Evolutionary conservation across 208 protist genomes (phyloP).

Genomic region (Plasmodiophora brassicae): DNA sequence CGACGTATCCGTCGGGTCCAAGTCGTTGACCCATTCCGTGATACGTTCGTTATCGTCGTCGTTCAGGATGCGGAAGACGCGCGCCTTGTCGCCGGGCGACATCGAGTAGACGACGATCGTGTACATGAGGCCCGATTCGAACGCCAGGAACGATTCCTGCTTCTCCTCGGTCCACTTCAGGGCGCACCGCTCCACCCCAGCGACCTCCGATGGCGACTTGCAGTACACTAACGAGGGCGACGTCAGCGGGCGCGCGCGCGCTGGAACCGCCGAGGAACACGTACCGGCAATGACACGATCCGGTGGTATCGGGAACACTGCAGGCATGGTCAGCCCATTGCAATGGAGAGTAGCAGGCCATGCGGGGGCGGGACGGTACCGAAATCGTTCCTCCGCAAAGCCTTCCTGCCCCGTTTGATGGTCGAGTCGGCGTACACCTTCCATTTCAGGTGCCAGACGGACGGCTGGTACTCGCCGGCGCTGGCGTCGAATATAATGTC

Average conservation of each 20-base stretch:
- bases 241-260: no score
- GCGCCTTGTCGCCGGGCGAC: neutral
- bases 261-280: no score
- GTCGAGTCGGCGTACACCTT: neutral
- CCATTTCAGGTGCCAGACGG: neutral
- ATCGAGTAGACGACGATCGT: neutral
- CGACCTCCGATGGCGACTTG: neutral
- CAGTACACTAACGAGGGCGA: no score
- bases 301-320: neutral
- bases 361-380: no score
- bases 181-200: neutral
- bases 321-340: no score
- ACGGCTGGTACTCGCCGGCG: neutral
- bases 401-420: neutral
- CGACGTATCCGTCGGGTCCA: no score
- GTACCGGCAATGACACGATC: no score
- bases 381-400: neutral
- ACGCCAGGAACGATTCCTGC: neutral
- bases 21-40: neutral
- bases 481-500: neutral
- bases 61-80: neutral
- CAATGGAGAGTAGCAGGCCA: no score
- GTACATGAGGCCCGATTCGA: neutral
- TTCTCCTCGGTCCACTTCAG: neutral
- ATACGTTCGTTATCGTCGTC: neutral